Conservation (phyloP, 2,329 filamentous ascomycete species). For the Xylaria sp. region DNA sequence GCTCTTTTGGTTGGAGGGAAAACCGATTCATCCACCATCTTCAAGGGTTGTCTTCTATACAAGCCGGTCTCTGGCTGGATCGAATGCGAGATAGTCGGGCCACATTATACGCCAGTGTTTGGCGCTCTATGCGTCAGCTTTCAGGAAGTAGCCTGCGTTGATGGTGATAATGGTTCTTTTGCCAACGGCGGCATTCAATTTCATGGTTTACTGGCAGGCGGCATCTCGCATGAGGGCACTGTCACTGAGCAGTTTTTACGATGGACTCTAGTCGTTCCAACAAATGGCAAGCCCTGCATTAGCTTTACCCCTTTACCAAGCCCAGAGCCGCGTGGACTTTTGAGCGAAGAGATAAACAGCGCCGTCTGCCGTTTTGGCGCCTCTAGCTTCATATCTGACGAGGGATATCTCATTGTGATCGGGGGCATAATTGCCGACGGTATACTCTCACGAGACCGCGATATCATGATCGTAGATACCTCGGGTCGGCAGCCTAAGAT, state of each 20-base stretch:
- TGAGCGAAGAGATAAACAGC: constrained; percentile 8
- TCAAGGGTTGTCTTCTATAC: constrained; percentile 58
- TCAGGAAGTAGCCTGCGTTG: constrained; percentile 27
- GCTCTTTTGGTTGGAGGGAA: constrained; percentile 67
- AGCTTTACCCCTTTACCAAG: constrained; percentile 28
- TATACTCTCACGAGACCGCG: constrained; percentile 50
- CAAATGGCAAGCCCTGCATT: constrained; percentile 35
- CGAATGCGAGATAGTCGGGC: constrained; percentile 43
- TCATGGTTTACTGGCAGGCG: constrained; percentile 70
- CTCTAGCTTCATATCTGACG: constrained; percentile 36
- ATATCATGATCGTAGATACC: constrained; percentile 51
- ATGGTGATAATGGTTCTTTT: constrained; percentile 10
- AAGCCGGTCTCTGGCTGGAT: constrained; percentile 51
- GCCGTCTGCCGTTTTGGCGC: constrained; percentile 49
- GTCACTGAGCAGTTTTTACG: constrained; percentile 65
- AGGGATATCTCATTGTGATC: constrained; percentile 38
- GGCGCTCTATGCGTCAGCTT: constrained; percentile 46
- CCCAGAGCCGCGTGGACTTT: constrained; percentile 7
- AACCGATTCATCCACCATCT: constrained; percentile 49
- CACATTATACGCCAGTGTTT: constrained; percentile 43
- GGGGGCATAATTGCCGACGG: constrained; percentile 48
- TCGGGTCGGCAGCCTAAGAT: constrained; percentile 30
- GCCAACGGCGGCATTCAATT: constrained; percentile 39
- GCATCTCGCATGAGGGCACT: constrained; percentile 66
- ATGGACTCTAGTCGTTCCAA: constrained; percentile 56